These are phyloP conservation scores for Serendipita sp. DNA, from an alignment of 768 basidiomycete genomes.

Conservation along the genomic window DNA sequence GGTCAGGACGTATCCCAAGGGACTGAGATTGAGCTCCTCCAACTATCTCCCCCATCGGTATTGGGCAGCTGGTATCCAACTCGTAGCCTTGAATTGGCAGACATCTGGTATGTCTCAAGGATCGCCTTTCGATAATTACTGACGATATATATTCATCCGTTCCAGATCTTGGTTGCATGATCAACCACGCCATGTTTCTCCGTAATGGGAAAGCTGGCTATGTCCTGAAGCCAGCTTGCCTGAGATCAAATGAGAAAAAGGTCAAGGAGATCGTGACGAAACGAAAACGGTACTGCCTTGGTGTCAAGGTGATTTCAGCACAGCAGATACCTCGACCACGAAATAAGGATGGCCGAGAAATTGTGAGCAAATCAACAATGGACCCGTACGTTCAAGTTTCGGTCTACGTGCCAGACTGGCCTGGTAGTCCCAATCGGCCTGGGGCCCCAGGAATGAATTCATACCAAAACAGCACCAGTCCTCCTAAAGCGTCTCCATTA, in stretches of 20 bases:
- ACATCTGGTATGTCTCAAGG: slow-evolving; percentile 53
- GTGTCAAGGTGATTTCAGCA: slow-evolving; percentile 53
- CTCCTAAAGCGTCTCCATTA: slow-evolving; percentile 10
- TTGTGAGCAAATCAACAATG: slow-evolving; percentile 35
- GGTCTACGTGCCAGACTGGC: slow-evolving; percentile 61
- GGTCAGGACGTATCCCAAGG: slow-evolving; percentile 76
- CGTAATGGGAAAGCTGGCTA: slow-evolving; percentile 79
- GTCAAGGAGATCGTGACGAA: slow-evolving; percentile 46
- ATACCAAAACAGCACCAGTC: slow-evolving; percentile 7
- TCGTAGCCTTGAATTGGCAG: slow-evolving; percentile 96
- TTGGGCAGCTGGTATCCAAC: slow-evolving; percentile 78
- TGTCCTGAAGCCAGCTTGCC: slow-evolving; percentile 70
- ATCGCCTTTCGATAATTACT: neutral
- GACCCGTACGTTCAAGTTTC: slow-evolving; percentile 76
- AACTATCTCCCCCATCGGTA: slow-evolving; percentile 82
- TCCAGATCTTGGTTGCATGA: slow-evolving; percentile 72
- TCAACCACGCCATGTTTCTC: slow-evolving; percentile 93
- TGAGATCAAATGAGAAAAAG: slow-evolving; percentile 48
- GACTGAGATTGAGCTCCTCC: slow-evolving; percentile 58
- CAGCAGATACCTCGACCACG: slow-evolving; percentile 73
- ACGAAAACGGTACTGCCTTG: neutral
- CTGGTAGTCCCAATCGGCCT: neutral
- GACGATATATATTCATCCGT: slow-evolving; percentile 1
- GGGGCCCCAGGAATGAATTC: neutral
- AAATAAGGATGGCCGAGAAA: slow-evolving; percentile 45